Percentiles rank a stretch among this genome's conserved stretches.
These are phyloP conservation scores for Plasmopara viticola DNA, from an alignment of 352 stramenopile species.

Conservation along the genomic window DNA sequence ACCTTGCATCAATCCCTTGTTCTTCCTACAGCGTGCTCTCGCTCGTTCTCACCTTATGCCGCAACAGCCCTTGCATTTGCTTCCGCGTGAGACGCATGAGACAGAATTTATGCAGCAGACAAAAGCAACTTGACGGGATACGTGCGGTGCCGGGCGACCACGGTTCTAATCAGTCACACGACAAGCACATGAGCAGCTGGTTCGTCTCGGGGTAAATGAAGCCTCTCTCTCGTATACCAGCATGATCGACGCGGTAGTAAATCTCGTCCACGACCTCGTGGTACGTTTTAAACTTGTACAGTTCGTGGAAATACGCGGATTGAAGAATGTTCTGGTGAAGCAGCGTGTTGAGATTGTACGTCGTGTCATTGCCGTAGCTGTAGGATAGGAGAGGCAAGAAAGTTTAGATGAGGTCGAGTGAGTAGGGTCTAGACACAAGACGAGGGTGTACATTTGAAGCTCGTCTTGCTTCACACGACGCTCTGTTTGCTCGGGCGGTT, in stretches of 20 bases:
- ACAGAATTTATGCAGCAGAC: slow-evolving; percentile 95
- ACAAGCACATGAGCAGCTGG: neutral
- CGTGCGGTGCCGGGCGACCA: slow-evolving; percentile 86
- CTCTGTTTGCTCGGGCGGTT: slow-evolving; percentile 35
- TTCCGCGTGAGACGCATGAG: slow-evolving; percentile 93
- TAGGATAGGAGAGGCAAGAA: neutral
- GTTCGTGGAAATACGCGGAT: slow-evolving; percentile 93
- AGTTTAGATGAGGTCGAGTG: neutral
- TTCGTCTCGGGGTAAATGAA: neutral
- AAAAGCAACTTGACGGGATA: slow-evolving; percentile 94
- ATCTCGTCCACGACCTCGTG: slow-evolving; percentile 95
- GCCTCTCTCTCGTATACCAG: slow-evolving; percentile 22
- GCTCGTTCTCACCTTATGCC: slow-evolving; percentile 54
- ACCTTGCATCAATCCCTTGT: too few species aligned
- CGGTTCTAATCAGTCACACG: slow-evolving; percentile 52
- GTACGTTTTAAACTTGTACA: slow-evolving; percentile 92
- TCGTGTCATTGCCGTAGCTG: slow-evolving; percentile 83
- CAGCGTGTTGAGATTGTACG: slow-evolving; percentile 96
- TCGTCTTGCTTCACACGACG: slow-evolving; percentile 75
- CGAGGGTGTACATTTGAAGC: slow-evolving; percentile 57
- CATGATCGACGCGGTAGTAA: slow-evolving; percentile 83
- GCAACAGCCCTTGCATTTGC: slow-evolving; percentile 94
- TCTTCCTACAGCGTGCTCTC: too few species aligned
- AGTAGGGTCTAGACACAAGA: neutral
- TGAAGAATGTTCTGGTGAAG: slow-evolving; percentile 94